A percentile compares a stretch with the other conserved stretches of the same genome.
Evolutionary conservation across 208 protist species (phyloP).

Genomic region (Acanthamoeba castellanii): DNA sequence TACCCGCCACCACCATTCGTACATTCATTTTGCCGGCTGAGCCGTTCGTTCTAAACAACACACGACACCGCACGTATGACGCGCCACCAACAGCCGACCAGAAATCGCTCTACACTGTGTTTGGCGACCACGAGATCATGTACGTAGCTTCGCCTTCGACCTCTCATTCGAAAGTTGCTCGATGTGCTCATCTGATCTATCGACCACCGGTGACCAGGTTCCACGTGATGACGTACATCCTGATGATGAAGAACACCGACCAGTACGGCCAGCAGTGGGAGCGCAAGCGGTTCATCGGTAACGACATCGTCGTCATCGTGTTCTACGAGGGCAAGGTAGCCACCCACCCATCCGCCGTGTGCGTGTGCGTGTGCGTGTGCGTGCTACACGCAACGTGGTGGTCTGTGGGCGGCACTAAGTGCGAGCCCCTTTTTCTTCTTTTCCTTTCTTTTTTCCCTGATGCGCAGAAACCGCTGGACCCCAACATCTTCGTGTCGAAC

Average conservation of each 20-base stretch:
- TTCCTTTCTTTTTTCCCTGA: too few relatives aligned
- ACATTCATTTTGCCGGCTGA: too few relatives aligned
- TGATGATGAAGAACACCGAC: neutral
- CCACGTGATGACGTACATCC: slow-evolving; percentile 31
- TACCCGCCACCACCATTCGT: neutral
- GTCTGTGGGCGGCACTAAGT: too few relatives aligned
- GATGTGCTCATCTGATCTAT: neutral
- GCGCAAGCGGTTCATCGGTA: slow-evolving; percentile 32
- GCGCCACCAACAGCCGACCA: neutral
- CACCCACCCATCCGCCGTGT: neutral
- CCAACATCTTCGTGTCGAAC: slow-evolving; percentile 18
- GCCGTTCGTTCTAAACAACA: too few relatives aligned
- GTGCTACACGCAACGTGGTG: too few relatives aligned
- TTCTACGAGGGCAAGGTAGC: slow-evolving; percentile 51
- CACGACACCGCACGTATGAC: too few relatives aligned
- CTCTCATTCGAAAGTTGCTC: too few relatives aligned
- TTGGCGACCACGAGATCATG: slow-evolving; percentile 53
- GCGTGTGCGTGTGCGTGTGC: too few relatives aligned
- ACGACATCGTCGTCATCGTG: slow-evolving; percentile 52
- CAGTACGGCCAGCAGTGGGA: slow-evolving; percentile 57
- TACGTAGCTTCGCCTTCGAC: neutral
- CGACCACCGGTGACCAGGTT: neutral
- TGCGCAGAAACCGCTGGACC: neutral
- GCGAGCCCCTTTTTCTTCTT: too few relatives aligned
- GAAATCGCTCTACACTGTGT: slow-evolving; percentile 25